Conservation (phyloP, 176 grass and related monocot species). For the Rhynchospora tenuis region DNA sequence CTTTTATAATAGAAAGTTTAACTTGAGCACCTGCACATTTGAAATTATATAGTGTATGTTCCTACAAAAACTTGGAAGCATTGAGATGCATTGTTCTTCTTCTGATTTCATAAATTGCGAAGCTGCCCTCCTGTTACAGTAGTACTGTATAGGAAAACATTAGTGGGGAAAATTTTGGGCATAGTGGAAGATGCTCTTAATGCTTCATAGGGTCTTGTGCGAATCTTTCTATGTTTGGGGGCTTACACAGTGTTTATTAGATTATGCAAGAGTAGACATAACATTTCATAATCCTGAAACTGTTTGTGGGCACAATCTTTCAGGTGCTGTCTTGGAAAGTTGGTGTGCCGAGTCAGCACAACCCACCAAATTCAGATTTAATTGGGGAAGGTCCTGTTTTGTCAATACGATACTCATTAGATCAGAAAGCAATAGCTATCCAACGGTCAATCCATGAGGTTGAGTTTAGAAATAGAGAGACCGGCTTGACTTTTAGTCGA, state of each 20-base stretch:
- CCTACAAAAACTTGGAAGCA: background rate
- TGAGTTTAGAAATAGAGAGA: slow-evolving; percentile 89
- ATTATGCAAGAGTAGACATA: background rate
- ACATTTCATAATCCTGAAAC: background rate
- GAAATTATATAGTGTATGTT: background rate
- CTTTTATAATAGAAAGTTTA: background rate
- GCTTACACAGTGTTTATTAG: background rate
- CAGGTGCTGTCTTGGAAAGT: slow-evolving; percentile 97
- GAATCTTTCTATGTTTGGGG: background rate
- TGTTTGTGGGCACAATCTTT: background rate
- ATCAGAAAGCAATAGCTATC: slow-evolving; percentile 73
- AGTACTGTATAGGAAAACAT: background rate
- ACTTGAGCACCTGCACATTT: background rate
- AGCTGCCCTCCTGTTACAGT: background rate
- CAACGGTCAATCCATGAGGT: slow-evolving; percentile 72
- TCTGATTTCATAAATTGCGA: background rate
- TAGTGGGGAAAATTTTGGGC: background rate
- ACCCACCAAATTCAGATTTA: slow-evolving; percentile 82
- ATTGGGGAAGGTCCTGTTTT: slow-evolving; percentile 76
- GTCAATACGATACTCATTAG: slow-evolving; percentile 77
- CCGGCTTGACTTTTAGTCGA: slow-evolving; percentile 44
- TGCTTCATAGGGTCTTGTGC: background rate
- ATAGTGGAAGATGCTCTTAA: background rate
- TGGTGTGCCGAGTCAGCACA: slow-evolving; percentile 35
- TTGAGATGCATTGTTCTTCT: background rate